Conservation (phyloP, 176 grass and related monocot species). For the Phyllostachys edulis region DNA sequence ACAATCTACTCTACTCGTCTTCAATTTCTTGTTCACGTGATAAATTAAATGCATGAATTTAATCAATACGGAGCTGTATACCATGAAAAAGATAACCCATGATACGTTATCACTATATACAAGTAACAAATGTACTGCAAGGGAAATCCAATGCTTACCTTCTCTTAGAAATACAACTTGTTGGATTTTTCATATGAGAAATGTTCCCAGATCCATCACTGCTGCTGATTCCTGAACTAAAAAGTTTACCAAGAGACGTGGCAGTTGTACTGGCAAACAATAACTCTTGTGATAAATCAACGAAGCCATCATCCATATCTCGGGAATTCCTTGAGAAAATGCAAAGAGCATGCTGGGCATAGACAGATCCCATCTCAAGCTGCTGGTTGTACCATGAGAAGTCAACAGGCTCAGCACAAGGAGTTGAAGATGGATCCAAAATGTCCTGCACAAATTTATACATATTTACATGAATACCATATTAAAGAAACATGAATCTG, state of each 20-base stretch:
- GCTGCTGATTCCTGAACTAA: slow-evolving; percentile 31
- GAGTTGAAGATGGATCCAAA: slow-evolving; percentile 57
- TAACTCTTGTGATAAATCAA: slow-evolving; percentile 58
- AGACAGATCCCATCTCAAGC: slow-evolving; percentile 82
- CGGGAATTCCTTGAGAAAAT: slow-evolving; percentile 46
- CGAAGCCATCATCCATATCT: slow-evolving; percentile 29
- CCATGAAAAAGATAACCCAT: neutral
- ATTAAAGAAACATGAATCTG: slow-evolving; percentile 19
- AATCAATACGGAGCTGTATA: slow-evolving; percentile 3
- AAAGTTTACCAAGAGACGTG: slow-evolving; percentile 60
- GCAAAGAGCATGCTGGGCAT: slow-evolving; percentile 74
- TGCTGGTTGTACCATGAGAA: slow-evolving; percentile 60
- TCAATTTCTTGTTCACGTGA: slow-evolving; percentile 9
- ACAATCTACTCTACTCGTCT: slow-evolving; percentile 24
- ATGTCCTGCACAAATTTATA: slow-evolving; percentile 65
- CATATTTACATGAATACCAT: slow-evolving; percentile 20
- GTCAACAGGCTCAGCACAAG: slow-evolving; percentile 51
- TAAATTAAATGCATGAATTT: slow-evolving; percentile 22
- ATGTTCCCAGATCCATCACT: slow-evolving; percentile 26
- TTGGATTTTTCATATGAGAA: slow-evolving; percentile 52
- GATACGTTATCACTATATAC: neutral
- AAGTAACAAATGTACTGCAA: slow-evolving; percentile 15
- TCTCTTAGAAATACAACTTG: slow-evolving; percentile 39
- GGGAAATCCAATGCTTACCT: slow-evolving; percentile 47
- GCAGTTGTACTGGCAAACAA: slow-evolving; percentile 58